Evolutionary conservation across 176 grass and related monocot species (phyloP).

Genomic region (Rhynchospora pubera): DNA sequence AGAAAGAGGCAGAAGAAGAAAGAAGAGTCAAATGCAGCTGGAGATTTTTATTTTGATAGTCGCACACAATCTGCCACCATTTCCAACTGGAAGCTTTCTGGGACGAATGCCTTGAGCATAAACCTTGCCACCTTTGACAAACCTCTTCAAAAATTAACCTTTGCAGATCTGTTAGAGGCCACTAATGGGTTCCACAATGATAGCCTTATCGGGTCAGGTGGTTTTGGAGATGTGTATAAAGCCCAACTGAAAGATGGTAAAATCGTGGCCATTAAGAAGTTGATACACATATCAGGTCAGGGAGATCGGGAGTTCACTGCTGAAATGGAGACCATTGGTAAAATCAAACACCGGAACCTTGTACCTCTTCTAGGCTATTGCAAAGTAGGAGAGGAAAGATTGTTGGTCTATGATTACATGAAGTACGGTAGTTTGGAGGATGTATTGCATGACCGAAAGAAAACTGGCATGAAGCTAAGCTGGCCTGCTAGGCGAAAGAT

Average conservation of each 20-base stretch:
- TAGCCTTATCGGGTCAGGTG: slow-evolving; percentile 59
- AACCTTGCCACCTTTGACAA: slow-evolving; percentile 74
- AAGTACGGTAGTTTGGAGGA: slow-evolving; percentile 87
- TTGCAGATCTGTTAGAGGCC: slow-evolving; percentile 65
- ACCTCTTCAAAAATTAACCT: slow-evolving; percentile 69
- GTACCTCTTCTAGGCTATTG: slow-evolving; percentile 89
- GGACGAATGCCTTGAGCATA: slow-evolving; percentile 70
- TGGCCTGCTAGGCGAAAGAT: slow-evolving; percentile 72
- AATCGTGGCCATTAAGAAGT: slow-evolving; percentile 83
- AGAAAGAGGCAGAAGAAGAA: slow-evolving; percentile 55
- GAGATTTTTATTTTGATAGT: slow-evolving; percentile 78
- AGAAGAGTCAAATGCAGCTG: slow-evolving; percentile 39
- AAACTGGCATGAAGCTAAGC: slow-evolving; percentile 49
- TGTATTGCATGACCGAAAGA: slow-evolving; percentile 64
- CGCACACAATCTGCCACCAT: slow-evolving; percentile 56
- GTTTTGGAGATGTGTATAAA: slow-evolving; percentile 94
- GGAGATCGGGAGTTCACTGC: slow-evolving; percentile 92
- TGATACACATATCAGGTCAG: slow-evolving; percentile 86
- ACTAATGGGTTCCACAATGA: slow-evolving; percentile 85
- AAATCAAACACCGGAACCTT: slow-evolving; percentile 92
- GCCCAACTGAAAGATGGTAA: slow-evolving; percentile 80
- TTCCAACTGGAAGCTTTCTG: slow-evolving; percentile 77
- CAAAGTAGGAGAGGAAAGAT: slow-evolving; percentile 72
- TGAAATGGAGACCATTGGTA: slow-evolving; percentile 98
- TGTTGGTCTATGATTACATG: slow-evolving; percentile 95